Evolutionary conservation across 1,284 basidiomycete genomes (phyloP).

Genomic region (Rhizoctonia solani): DNA sequence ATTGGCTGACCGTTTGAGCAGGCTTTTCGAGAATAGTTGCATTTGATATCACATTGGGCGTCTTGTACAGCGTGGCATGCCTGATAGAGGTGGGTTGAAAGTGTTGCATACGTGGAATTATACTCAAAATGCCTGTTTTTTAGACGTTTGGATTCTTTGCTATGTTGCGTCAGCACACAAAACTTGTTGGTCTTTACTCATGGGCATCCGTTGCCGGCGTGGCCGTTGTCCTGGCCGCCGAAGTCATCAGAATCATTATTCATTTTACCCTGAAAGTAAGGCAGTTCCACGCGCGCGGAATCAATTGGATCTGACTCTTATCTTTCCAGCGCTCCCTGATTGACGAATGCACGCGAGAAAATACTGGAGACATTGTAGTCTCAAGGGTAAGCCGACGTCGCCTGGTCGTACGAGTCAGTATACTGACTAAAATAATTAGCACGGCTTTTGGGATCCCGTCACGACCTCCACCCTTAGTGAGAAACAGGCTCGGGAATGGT

Average conservation of each 20-base stretch:
- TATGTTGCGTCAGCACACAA: constrained; percentile 17
- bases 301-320: background rate
- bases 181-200: constrained; percentile 28
- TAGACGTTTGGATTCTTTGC: constrained; percentile 25
- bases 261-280: constrained; percentile 27
- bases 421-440: background rate
- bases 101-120: background rate
- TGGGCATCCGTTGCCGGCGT: constrained; percentile 27
- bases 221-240: constrained; percentile 24
- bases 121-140: background rate
- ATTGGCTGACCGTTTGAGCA: background rate
- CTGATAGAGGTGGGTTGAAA: constrained; percentile 1
- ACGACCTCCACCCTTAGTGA: background rate
- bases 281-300: background rate
- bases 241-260: constrained; percentile 28
- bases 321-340: constrained; percentile 12
- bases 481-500: constrained; percentile 10
- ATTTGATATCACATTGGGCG: constrained; percentile 26
- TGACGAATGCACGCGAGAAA: constrained; percentile 28
- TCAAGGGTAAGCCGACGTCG: background rate
- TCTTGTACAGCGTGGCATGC: constrained; percentile 17
- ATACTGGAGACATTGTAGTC: constrained; percentile 21
- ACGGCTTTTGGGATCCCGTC: constrained; percentile 21
- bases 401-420: too few species aligned
- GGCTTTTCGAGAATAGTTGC: constrained; percentile 28